Evolutionary conservation across 495 filamentous ascomycete species (phyloP).

Genomic region (Delitschia confertaspora): DNA sequence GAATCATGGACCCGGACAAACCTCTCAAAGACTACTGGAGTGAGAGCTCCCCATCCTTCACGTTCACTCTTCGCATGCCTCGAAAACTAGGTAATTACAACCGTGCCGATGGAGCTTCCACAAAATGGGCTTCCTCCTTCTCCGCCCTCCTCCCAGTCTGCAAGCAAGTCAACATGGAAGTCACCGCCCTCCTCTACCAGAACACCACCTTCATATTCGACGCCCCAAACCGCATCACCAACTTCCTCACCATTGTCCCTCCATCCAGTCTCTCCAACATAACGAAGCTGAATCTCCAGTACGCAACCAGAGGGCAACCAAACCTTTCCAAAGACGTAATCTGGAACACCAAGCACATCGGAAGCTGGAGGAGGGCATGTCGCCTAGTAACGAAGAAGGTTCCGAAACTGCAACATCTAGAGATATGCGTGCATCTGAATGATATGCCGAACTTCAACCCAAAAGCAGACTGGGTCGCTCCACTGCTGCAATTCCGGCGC

Average conservation of each 20-base stretch:
- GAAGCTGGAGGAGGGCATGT: conserved; percentile 5
- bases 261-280: conserved; percentile 3
- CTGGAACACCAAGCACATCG: conserved; percentile 10
- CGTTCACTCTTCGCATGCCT: conserved; percentile 8
- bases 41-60: background rate
- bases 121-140: conserved; percentile 14
- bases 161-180: conserved; percentile 15
- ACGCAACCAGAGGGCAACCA: conserved; percentile 11
- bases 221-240: conserved; percentile 11
- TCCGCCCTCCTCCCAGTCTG: conserved; percentile 22
- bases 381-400: conserved; percentile 4
- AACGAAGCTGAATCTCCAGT: conserved; percentile 15
- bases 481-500: conserved; percentile 17
- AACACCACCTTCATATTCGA: conserved; percentile 17
- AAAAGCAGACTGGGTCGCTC: conserved; percentile 5
- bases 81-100: conserved; percentile 10
- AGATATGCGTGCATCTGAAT: conserved; percentile 14
- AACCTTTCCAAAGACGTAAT: background rate
- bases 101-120: conserved; percentile 11
- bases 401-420: conserved; percentile 3
- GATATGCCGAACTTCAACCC: conserved; percentile 6
- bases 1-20: background rate
- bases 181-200: conserved; percentile 14
- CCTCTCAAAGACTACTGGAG: background rate
- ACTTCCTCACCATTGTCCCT: conserved; percentile 14